Conservation (phyloP, 2,329 filamentous ascomycete species). For the Penicillium carneum region DNA sequence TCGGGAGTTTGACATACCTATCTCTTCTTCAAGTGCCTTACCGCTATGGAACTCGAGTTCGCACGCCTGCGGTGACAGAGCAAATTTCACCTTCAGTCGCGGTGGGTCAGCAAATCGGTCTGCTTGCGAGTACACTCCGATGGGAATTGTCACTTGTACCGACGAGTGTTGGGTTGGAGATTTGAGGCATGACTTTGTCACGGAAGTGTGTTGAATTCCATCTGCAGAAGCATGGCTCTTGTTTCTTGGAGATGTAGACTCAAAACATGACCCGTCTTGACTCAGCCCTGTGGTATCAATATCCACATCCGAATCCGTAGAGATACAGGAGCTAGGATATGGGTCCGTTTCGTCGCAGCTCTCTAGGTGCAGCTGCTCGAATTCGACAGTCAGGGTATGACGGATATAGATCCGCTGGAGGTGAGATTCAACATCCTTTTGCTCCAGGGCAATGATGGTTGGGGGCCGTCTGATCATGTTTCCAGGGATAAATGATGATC, state of each 20-base stretch:
- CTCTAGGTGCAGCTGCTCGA: conserved; percentile 29
- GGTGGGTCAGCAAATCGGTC: conserved; percentile 11
- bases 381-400: conserved; percentile 23
- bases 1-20: conserved; percentile 1
- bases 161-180: conserved; percentile 2
- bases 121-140: not conserved
- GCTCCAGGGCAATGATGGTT: conserved; percentile 43
- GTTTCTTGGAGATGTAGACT: not conserved
- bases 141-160: not conserved
- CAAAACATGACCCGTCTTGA: not conserved
- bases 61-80: conserved; percentile 7
- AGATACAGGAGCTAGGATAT: conserved; percentile 3
- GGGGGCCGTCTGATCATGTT: conserved; percentile 47
- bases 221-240: not conserved
- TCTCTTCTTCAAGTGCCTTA: conserved; percentile 1
- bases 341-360: conserved; percentile 12
- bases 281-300: not conserved
- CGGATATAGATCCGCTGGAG: conserved; percentile 36
- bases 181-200: conserved; percentile 14
- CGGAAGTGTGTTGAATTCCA: not conserved
- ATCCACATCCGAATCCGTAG: conserved; percentile 2
- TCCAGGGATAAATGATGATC: not conserved
- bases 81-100: conserved; percentile 18
- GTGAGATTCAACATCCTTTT: conserved; percentile 44
- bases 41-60: conserved; percentile 7